Conservation (phyloP, 495 filamentous ascomycete species). For the Penicilliopsis zonata region DNA sequence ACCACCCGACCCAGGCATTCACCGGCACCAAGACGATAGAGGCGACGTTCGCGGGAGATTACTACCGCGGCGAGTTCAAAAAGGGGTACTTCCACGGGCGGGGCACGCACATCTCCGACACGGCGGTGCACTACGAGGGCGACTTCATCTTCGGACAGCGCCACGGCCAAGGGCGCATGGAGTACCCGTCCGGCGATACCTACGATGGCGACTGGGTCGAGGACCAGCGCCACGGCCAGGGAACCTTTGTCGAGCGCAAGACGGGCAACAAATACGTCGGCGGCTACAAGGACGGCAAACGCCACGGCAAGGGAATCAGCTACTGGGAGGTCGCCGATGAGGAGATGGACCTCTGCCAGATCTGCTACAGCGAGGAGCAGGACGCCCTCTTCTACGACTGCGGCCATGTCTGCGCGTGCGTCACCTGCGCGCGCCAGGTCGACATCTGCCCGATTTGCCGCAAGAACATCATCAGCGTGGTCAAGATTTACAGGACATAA, state of each 20-base stretch:
- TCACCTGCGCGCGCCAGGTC: constrained; percentile 49
- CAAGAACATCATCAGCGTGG: constrained; percentile 42
- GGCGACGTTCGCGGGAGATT: constrained; percentile 34
- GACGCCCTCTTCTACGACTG: constrained; percentile 55
- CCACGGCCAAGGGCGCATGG: constrained; percentile 43
- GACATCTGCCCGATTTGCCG: constrained; percentile 55
- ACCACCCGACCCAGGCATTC: constrained; percentile 33
- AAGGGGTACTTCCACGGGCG: constrained; percentile 39
- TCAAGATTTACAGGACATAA: constrained; percentile 44
- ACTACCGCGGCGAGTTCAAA: constrained; percentile 34
- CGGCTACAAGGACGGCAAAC: constrained; percentile 49
- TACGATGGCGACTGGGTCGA: constrained; percentile 49
- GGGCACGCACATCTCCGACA: constrained; percentile 40
- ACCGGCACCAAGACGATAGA: constrained; percentile 30
- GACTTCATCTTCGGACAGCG: constrained; percentile 39
- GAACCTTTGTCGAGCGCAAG: constrained; percentile 42
- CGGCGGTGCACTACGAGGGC: constrained; percentile 44
- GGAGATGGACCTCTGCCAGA: constrained; percentile 48
- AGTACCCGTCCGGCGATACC: constrained; percentile 48
- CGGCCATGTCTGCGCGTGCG: constrained; percentile 53
- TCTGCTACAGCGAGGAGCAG: constrained; percentile 52
- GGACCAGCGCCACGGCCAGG: constrained; percentile 45
- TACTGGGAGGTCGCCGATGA: constrained; percentile 52
- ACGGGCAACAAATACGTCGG: constrained; percentile 55
- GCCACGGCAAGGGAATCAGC: constrained; percentile 51